Evolutionary conservation across 768 basidiomycete genomes (phyloP), one percentile per base, ranked within the genome.

Genomic region (Boletus tylopilopsis): DNA sequence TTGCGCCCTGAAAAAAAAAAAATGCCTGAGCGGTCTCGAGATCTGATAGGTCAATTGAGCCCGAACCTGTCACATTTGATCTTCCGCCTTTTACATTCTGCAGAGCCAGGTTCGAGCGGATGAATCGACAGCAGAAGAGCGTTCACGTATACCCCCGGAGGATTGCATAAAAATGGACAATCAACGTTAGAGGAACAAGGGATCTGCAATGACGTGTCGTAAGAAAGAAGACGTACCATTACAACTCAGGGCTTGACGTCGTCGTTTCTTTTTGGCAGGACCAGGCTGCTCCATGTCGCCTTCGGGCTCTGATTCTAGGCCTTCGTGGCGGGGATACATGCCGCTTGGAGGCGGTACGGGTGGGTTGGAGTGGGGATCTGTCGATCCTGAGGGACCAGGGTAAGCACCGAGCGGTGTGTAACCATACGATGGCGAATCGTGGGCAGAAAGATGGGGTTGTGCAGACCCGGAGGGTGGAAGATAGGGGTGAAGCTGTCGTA

Each of bases 61-160:
- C 56, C 73, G 61, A 64, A 86, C 85, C 86, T 86, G 73, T 92
- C 88, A 67, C 90, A 92, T 64, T 86, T 87, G 68, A 91, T 91
- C 75, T 92, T 91, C 36, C 89, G 78, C 59, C 89, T 73, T 67
- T 91, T 91, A 67, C 89, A 91, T 67, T 90, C 90, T 90, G 62
- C 41, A 47, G 35, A 45, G 45, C 36, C 50, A 50, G 33, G 42
- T 52, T 22, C 27, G 32, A 40, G 44, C 43, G 47, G n/a, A 15
- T 11, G 30, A 16, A n/a, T 42, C 15, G 27, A 42, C 30, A 29
- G 29, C 15, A 23, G 21, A 52, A 46, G 45, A 25, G 48, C 10
- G 42, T 45, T 45, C 47, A 44, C 30, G n/a, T n/a, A n/a, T n/a
- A 32, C 41, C 16, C 34, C 38, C 13, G 29, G n/a, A n/a, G n/a